phyloP scores from a whole-genome alignment of 1,139 yeast genomes.

The Zhuliangozyma parablackwelliae region DNA sequence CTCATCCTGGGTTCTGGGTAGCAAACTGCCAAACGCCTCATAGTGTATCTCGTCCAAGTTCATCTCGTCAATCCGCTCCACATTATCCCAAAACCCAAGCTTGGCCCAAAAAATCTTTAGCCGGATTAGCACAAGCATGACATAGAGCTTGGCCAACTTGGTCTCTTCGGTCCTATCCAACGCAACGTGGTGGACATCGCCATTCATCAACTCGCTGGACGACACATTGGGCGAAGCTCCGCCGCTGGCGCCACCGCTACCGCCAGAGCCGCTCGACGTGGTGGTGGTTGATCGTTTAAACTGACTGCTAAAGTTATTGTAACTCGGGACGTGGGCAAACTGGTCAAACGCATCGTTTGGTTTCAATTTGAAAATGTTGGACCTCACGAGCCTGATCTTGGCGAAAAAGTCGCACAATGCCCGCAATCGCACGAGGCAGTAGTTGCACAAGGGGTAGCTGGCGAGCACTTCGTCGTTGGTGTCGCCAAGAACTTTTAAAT shows the following conservation, averaged over 20 bases:
- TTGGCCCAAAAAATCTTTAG: slow-evolving; percentile 75
- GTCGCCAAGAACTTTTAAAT: slow-evolving; percentile 43
- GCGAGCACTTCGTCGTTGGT: slow-evolving; percentile 22
- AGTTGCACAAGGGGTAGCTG: slow-evolving; percentile 74
- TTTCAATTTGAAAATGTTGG: slow-evolving; percentile 39
- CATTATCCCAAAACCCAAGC: slow-evolving; percentile 61
- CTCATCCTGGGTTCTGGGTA: slow-evolving; percentile 5
- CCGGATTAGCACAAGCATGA: slow-evolving; percentile 28
- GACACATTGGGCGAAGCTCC: neutral
- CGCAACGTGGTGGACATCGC: slow-evolving; percentile 9
- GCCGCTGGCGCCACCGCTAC: neutral
- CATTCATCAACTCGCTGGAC: slow-evolving; percentile 8
- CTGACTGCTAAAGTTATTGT: slow-evolving; percentile 4
- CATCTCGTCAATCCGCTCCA: slow-evolving; percentile 26
- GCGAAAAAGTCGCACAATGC: slow-evolving; percentile 77
- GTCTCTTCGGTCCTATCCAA: slow-evolving; percentile 19
- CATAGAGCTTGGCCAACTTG: slow-evolving; percentile 23
- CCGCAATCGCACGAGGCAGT: slow-evolving; percentile 75
- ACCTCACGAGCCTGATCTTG: slow-evolving; percentile 60
- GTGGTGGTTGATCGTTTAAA: slow-evolving; percentile 6
- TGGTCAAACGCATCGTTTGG: slow-evolving; percentile 23
- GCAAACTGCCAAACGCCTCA: slow-evolving; percentile 16
- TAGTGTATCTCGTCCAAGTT: slow-evolving; percentile 25
- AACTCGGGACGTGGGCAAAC: neutral
- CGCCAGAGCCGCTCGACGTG: neutral